A percentile compares a stretch with the other conserved stretches of the same genome.
Evolutionary conservation across 202 grass and related monocot species (phyloP).

Genomic region (Panicum hallii): DNA sequence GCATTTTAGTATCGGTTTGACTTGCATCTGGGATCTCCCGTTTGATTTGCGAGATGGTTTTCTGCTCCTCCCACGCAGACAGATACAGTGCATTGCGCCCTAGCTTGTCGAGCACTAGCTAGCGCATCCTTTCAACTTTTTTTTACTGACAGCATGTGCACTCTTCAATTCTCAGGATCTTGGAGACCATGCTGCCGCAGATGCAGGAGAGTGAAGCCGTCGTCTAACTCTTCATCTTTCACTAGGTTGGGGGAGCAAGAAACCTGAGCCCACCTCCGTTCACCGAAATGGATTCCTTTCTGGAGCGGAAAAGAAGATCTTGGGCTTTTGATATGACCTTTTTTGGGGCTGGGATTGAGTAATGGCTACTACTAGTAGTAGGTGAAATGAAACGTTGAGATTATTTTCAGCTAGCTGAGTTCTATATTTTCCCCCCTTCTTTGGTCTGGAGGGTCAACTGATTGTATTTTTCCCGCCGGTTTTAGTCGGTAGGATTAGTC

Average conservation of each 20-base stretch:
- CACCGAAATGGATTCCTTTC: neutral
- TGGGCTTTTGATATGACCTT: no score
- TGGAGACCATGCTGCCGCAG: constrained; percentile 24
- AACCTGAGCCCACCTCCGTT: neutral
- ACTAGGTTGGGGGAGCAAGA: neutral
- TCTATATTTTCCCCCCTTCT: neutral
- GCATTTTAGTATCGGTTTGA: neutral
- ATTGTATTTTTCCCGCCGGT: constrained; percentile 1
- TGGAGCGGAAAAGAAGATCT: neutral
- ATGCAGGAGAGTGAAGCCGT: neutral
- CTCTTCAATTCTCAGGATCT: constrained; percentile 10
- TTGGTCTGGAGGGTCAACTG: neutral
- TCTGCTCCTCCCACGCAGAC: neutral
- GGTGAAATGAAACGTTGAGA: neutral
- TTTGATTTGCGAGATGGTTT: neutral
- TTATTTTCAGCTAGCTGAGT: neutral
- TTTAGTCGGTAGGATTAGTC: constrained; percentile 6
- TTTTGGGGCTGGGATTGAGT: neutral
- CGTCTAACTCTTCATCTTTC: constrained; percentile 1
- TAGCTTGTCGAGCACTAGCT: neutral
- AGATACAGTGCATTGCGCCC: neutral
- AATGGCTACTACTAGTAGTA: neutral
- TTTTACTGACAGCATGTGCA: neutral
- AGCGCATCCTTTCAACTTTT: neutral
- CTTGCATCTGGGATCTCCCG: neutral